A percentile compares a stretch with the other conserved stretches of the same genome.
These are phyloP conservation scores for Tuctoria greenei DNA, from an alignment of 176 grass and related monocot species.

Conservation along the genomic window DNA sequence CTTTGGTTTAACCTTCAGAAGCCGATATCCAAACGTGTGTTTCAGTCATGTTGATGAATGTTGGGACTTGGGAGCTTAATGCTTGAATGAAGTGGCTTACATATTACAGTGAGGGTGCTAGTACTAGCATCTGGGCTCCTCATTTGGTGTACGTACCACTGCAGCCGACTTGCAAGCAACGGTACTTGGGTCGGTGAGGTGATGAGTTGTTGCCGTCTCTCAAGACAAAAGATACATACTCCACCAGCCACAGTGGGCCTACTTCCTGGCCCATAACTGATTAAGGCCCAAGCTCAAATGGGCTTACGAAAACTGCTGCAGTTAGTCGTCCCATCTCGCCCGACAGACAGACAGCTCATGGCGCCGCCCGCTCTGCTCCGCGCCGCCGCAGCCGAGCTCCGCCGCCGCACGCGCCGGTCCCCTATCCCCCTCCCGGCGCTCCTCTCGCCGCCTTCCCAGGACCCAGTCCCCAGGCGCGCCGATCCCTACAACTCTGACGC, in stretches of 20 bases:
- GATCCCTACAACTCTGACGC: not conserved
- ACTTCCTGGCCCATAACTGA: no score
- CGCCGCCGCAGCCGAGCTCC: slow-evolving; percentile 43
- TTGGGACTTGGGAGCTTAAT: not conserved
- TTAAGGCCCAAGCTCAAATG: no score
- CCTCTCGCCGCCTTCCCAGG: not conserved
- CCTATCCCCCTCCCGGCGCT: not conserved
- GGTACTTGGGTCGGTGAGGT: no score
- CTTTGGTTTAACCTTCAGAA: not conserved
- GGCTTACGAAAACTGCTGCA: no score
- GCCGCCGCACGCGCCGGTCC: not conserved
- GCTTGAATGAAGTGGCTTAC: not conserved
- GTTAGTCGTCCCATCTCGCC: no score
- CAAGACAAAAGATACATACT: no score
- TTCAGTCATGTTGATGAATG: not conserved
- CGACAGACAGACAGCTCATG: not conserved
- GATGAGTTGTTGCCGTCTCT: no score
- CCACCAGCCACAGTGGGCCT: no score
- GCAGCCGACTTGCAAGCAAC: no score
- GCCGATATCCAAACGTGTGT: not conserved
- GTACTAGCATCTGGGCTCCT: not conserved
- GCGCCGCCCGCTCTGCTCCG: slow-evolving; percentile 43
- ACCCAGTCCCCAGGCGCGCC: not conserved
- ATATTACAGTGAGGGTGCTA: not conserved
- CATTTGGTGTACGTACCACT: no score